Base-by-base conservation (phyloP, 345 rosid genomes). In the Arabidopsis arenosa region DNA sequence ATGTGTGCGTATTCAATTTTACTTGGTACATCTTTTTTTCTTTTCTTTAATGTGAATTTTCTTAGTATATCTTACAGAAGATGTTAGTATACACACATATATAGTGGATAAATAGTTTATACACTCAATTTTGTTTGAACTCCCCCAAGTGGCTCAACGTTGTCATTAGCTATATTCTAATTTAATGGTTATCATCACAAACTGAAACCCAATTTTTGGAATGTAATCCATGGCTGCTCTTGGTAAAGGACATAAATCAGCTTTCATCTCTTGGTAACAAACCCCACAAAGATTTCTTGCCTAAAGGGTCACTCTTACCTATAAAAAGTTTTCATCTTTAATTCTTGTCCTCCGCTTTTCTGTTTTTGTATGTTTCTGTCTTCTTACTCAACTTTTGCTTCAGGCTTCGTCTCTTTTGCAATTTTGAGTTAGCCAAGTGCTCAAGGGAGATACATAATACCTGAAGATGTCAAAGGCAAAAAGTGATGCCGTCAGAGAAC, bases 391-490 rank as follows among this genome's bases (percentile, higher is more conserved):
- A 28, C 15, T 70, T 44, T 63, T 53, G 71, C 52, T 70, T 63
- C 54, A 76, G 71, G 80, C 18, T 68, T 76, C 81, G 61, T 73
- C 77, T 73, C 51, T 67, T 48, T 75, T 73, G 64, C 63, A 26
- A 6, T 33, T 78, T 59, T 72, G 81, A 65, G 63, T 33, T 53
- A n/a, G 2, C 23, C 32, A 28, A 33, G 12, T 39, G 18, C 12
- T 56, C 12, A 69, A 44, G 63, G 53, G 70, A 61, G 23, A 51
- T 43, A 35, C 57, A 52, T 23, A 70, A 40, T 54, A 43, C 60
- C 45, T 9, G 80, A 71, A 70, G 67, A 57, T 51, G 77, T 63
- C 73, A 10, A 59, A 58, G 51, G 56, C 18, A 59, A 23, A 23
- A 23, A 78, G 68, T 66, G 77, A 66, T 57, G 81, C 57, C 6